Conservation (phyloP, 169 alveolate genomes). For the Haemoproteus tartakovskyi region DNA sequence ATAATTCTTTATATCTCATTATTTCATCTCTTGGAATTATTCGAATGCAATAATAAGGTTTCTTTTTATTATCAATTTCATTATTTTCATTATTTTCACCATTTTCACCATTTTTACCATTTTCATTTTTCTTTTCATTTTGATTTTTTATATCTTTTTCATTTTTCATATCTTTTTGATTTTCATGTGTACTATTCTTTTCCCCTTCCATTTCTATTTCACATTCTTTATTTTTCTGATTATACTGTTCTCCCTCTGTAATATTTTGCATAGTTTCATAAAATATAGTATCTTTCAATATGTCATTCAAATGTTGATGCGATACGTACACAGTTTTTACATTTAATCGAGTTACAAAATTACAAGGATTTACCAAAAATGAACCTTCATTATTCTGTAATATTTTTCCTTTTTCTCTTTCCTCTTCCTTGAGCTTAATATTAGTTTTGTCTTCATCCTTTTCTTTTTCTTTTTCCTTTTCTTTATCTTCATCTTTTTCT, state of each 20-base stretch:
- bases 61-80: not conserved
- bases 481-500: not conserved
- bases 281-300: slow-evolving; percentile 1
- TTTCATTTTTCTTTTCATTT: not conserved
- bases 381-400: not conserved
- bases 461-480: not conserved
- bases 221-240: too few species aligned
- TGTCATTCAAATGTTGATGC: not conserved
- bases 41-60: slow-evolving; percentile 2
- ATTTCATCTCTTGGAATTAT: slow-evolving; percentile 34
- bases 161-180: too few species aligned
- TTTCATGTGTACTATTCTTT: not conserved
- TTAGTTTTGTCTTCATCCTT: not conserved
- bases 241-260: not conserved
- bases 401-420: not conserved
- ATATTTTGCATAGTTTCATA: not conserved
- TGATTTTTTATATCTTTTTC: not conserved
- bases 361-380: slow-evolving; percentile 49
- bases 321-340: slow-evolving; percentile 46
- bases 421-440: not conserved
- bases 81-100: not conserved
- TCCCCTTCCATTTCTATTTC: not conserved
- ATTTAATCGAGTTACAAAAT: slow-evolving; percentile 48
- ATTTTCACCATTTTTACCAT: not conserved
- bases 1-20: slow-evolving; percentile 61